Evolutionary conservation across 495 filamentous ascomycete species (phyloP).

Genomic region (Penicillium soppii): DNA sequence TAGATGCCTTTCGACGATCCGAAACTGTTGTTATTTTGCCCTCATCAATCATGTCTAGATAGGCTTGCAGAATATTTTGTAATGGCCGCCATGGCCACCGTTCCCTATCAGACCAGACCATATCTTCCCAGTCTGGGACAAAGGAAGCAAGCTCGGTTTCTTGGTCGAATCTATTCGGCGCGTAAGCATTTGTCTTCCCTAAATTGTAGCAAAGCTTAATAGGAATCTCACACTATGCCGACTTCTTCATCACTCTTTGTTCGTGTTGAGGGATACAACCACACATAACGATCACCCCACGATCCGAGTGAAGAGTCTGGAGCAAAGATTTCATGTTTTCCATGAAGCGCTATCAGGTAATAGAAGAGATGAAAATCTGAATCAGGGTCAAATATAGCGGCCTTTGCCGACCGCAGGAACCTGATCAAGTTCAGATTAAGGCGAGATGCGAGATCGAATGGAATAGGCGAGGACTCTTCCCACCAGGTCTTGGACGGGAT

Average conservation of each 20-base stretch:
- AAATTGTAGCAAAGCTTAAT: background rate
- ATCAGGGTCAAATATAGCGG: constrained; percentile 2
- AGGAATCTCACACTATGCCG: constrained; percentile 9
- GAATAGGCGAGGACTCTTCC: constrained; percentile 14
- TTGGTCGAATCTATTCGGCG: constrained; percentile 13
- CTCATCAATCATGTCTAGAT: constrained; percentile 11
- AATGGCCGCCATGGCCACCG: constrained; percentile 7
- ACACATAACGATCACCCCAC: constrained; percentile 8
- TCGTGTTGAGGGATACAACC: constrained; percentile 3
- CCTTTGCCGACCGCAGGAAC: constrained; percentile 9
- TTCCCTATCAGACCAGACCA: background rate
- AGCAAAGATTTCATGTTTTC: background rate
- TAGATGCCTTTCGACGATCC: background rate
- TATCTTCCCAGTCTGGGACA: constrained; percentile 5
- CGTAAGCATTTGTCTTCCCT: background rate
- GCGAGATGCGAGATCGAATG: constrained; percentile 9
- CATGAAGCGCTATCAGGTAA: constrained; percentile 1
- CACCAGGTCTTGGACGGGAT: constrained; percentile 12
- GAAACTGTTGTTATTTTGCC: constrained; percentile 8
- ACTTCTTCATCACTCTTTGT: constrained; percentile 12
- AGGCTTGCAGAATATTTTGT: constrained; percentile 5
- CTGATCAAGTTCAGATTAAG: constrained; percentile 8
- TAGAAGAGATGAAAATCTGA: constrained; percentile 12
- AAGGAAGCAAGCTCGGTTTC: constrained; percentile 12
- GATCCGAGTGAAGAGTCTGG: background rate